Evolutionary conservation across 2,329 filamentous ascomycete species (phyloP).

Genomic region (Arthroderma sp.): DNA sequence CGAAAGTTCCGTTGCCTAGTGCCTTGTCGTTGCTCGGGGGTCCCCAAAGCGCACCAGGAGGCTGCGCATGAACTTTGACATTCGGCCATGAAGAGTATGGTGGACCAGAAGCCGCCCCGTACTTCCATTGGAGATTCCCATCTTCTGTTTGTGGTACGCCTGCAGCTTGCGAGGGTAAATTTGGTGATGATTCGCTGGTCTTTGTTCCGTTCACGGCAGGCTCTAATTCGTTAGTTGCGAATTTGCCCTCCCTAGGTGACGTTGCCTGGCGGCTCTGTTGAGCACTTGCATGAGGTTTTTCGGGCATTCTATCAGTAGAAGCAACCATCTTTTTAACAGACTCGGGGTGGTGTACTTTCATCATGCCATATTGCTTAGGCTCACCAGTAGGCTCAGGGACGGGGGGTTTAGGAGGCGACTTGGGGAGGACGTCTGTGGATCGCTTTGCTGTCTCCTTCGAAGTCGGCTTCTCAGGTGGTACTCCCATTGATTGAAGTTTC

Average conservation of each 20-base stretch:
- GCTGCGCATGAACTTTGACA: conserved; percentile 23
- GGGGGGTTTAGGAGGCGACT: conserved; percentile 45
- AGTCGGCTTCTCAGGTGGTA: conserved; percentile 25
- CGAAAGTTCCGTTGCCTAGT: conserved; percentile 52
- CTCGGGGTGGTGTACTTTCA: conserved; percentile 47
- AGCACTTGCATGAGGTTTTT: conserved; percentile 18
- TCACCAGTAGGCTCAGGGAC: conserved; percentile 44
- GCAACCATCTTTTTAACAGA: conserved; percentile 34
- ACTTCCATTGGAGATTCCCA: conserved; percentile 24
- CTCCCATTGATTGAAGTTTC: conserved; percentile 42
- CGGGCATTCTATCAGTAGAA: conserved; percentile 21
- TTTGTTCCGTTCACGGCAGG: conserved; percentile 4
- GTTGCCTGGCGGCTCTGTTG: conserved; percentile 18
- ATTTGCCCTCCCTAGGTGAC: conserved; percentile 15
- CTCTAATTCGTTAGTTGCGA: background rate
- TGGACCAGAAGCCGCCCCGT: conserved; percentile 15
- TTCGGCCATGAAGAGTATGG: conserved; percentile 28
- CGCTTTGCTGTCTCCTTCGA: conserved; percentile 9
- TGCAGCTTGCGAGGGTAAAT: background rate
- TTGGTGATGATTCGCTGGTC: conserved; percentile 13
- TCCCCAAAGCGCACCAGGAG: conserved; percentile 45
- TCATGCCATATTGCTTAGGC: conserved; percentile 48
- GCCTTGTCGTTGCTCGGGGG: conserved; percentile 42
- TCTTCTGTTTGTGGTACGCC: conserved; percentile 21
- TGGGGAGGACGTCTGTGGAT: conserved; percentile 10